Evolutionary conservation across 2,329 filamentous ascomycete species (phyloP), one percentile per base, ranked within the genome.

Genomic region (Fusarium nematophilum): DNA sequence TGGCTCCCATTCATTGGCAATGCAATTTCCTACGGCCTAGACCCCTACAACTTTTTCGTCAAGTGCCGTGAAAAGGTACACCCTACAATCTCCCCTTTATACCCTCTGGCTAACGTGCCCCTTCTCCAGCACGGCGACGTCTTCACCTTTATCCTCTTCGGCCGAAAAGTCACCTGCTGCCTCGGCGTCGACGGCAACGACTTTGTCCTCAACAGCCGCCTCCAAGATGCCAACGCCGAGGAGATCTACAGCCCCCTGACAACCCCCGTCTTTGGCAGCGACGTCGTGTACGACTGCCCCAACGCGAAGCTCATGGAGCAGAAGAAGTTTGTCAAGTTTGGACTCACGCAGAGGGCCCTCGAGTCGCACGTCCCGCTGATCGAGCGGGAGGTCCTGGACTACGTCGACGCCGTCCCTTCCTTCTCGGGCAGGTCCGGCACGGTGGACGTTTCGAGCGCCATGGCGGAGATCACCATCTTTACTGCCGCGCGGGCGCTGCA

Each of bases 221-320:
- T 80, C 21, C 73, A 76, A 56, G 81, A 85, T 53, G 72, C 85
- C 50, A 82, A 79, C 60, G 81, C 83, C 53, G 82, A 86, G 68
- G 82, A 85, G 26, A 80, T 84, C 62, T 85, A 85, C 65, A 72
- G 75, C 0, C 77, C 78, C 6, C 70, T 85, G 34, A 83, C 79
- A 6, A 83, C 77, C 1, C 82, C 83, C 9, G 82, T 85, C 5
- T 95, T 95, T 71, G 91, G 91, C 56, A 86, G 84, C 72, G 87
- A 91, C 75, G 89, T 95, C 36, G 88, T 93, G 42, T 94, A 94
- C 75, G 91, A 94, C 75, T 93, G 90, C 74, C 90, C 91, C 34
- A 93, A 93, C 74, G 80, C 89, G 39, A 93, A 93, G 76, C 82
- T 94, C 58, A 93, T 94, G 90, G 91, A 95, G 77, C 91, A 95